Base-by-base conservation (phyloP, 129 eudicot genomes). In the Cynara cardunculus region DNA sequence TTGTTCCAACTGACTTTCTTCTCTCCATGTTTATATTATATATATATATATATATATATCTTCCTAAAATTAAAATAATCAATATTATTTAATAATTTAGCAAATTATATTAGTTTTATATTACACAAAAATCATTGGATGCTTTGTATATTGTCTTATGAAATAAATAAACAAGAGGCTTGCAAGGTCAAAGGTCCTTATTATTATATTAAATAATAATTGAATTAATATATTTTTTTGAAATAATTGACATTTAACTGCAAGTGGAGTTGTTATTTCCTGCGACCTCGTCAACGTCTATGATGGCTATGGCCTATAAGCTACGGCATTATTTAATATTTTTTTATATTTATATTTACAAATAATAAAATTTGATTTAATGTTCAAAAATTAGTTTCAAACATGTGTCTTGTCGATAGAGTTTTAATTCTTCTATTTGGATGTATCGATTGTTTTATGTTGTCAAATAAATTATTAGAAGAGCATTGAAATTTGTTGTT, bases 111-210 rank as follows among this genome's bases (percentile, higher is more conserved):
- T 78, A 12, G 3, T 30, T 59, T 25, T 25, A 25, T 27, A 7
- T 39, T 10, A 25, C 7, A 6, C 19, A 3, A 25, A 25, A 49
- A 53, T 16, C 22, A 16, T 53, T n/a, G 7, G 18, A 53, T 53
- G 18, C 22, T 53, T 53, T 4, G 16, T 53, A 12, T 41, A 44
- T 7, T 72, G 18, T 30, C 8, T 49, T 9, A 53, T 25, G 0
- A 22, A 53, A 53, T 56, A 30, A 9, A n/a, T 32, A 28, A 26
- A 31, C 34, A 32, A n/a, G 28, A 32, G 21, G 25, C 26, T 74
- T 73, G n/a, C 39, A 35, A 34, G 69, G 85, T 82, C 81, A 82
- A 75, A 68, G 85, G 62, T 16, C 1, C 32, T 69, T 26, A 24
- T 21, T 64, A 22, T 37, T 26, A 31, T 66, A 16, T 66, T 13